These are phyloP conservation scores for Nakaseomyces bracarensis DNA, from an alignment of 1,139 yeast genomes.

Conservation along the genomic window DNA sequence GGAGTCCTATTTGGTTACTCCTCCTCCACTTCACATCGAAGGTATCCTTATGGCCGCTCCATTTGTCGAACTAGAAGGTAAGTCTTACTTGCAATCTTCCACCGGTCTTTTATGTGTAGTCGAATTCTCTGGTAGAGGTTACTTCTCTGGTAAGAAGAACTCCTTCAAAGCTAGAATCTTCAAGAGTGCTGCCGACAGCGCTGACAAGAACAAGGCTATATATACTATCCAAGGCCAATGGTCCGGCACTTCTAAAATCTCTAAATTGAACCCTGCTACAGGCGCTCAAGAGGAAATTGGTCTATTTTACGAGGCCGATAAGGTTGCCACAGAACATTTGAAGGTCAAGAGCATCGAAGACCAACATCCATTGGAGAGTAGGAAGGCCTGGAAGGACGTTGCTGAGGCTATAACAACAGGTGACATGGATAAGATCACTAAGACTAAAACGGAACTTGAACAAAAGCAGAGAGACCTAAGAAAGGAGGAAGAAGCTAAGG, in stretches of 20 bases:
- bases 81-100: slow-evolving; percentile 69
- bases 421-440: slow-evolving; percentile 64
- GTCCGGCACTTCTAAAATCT: slow-evolving; percentile 61
- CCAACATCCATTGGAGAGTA: slow-evolving; percentile 68
- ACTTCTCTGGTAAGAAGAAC: slow-evolving; percentile 88
- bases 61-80: slow-evolving; percentile 79
- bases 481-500: slow-evolving; percentile 57
- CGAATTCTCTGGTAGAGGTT: slow-evolving; percentile 86
- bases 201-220: slow-evolving; percentile 51
- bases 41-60: slow-evolving; percentile 87
- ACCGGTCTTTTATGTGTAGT: slow-evolving; percentile 65
- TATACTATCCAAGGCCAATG: slow-evolving; percentile 85
- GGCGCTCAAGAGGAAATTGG: slow-evolving; percentile 20
- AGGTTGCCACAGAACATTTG: slow-evolving; percentile 44
- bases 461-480: slow-evolving; percentile 76
- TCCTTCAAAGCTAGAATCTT: slow-evolving; percentile 76
- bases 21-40: slow-evolving; percentile 93
- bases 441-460: slow-evolving; percentile 70
- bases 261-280: slow-evolving; percentile 25
- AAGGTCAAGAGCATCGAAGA: slow-evolving; percentile 70
- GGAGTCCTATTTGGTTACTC: slow-evolving; percentile 68
- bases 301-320: slow-evolving; percentile 61
- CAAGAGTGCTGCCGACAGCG: slow-evolving; percentile 44
- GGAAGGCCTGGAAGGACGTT: slow-evolving; percentile 79
- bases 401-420: slow-evolving; percentile 77